Base-by-base conservation (phyloP, 805 yeast genomes). In the Suhomyces vadensis region DNA sequence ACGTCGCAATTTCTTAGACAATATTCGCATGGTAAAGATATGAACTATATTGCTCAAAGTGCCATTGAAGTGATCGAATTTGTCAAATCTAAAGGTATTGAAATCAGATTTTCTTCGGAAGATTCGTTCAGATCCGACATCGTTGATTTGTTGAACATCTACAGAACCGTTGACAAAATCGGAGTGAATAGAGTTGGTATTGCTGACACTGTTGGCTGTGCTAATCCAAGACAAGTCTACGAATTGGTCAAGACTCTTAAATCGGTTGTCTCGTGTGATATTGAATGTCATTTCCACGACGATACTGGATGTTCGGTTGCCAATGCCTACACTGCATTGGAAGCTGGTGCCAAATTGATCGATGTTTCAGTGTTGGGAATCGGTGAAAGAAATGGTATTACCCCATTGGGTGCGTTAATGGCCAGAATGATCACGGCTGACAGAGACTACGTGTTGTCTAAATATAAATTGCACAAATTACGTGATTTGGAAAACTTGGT, bases 281-380 rank as follows among this genome's bases (percentile, higher is more conserved):
- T 92, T 60, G 99, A 92, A 75, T 88, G 97, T 68, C 99, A 92
- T 69, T 94, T 92, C 87, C 99, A 92, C 75, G 88, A 92, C 67
- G 99, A 92, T 69, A 92, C 99, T 25, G 99, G 99, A 51, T 94
- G 98, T 76, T 97, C 99, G 53, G 89, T 92, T 72, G 97, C 97
- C 50, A 92, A 92, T 67, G 97, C 99, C 25, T 94, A 94, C 79
- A 89, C 97, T 46, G 98, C 98, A 10, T 77, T 92, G 59, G 99
- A 92, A 73, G 99, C 90, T 43, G 99, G 99, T 61, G 99, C 99
- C 55, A 83, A 82, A 62, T 80, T 91, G 58, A 87, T 92, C 54
- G 99, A 92, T 70, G 96, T 89, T 36, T 86, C 96, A 10, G 98
- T 92, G 13, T 80, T 92, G 58, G 99, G 99, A 59, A 94, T 92